Evolutionary conservation across 2,329 filamentous ascomycete genomes (phyloP).

Genomic region (Chrysosphaeria jannelii): DNA sequence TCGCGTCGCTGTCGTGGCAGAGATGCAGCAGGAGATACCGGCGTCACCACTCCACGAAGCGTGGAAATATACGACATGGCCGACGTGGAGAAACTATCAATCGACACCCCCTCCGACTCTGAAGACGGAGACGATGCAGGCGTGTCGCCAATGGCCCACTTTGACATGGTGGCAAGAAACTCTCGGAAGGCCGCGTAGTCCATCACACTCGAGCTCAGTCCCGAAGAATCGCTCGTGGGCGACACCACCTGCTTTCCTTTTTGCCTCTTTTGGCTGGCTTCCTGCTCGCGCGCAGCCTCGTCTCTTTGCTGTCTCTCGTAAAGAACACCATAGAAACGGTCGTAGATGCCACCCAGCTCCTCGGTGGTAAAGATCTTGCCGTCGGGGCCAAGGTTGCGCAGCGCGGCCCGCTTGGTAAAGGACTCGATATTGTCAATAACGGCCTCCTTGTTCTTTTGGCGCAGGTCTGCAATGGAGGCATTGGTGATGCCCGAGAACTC

Average conservation of each 20-base stretch:
- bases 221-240: slow-evolving; percentile 18
- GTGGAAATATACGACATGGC: slow-evolving; percentile 27
- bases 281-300: slow-evolving; percentile 41
- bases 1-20: slow-evolving; percentile 24
- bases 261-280: slow-evolving; percentile 39
- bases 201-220: slow-evolving; percentile 76
- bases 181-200: slow-evolving; percentile 91
- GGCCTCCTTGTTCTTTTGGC: slow-evolving; percentile 75
- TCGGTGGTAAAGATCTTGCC: slow-evolving; percentile 70
- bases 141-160: slow-evolving; percentile 78
- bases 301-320: slow-evolving; percentile 78
- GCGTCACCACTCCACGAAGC: no score
- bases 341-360: slow-evolving; percentile 72
- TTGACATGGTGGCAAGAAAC: slow-evolving; percentile 66
- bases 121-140: no score
- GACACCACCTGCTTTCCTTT: slow-evolving; percentile 24
- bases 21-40: not conserved
- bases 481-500: slow-evolving; percentile 93
- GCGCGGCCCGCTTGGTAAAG: slow-evolving; percentile 88
- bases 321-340: slow-evolving; percentile 72
- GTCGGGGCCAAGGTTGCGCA: slow-evolving; percentile 80
- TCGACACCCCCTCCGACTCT: slow-evolving; percentile 16
- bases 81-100: slow-evolving; percentile 20
- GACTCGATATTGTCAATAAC: slow-evolving; percentile 90
- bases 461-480: slow-evolving; percentile 63